A percentile compares a stretch with the other conserved stretches of the same genome.
Conservation (phyloP, 495 filamentous ascomycete genomes). For the Xylaria scruposa region DNA sequence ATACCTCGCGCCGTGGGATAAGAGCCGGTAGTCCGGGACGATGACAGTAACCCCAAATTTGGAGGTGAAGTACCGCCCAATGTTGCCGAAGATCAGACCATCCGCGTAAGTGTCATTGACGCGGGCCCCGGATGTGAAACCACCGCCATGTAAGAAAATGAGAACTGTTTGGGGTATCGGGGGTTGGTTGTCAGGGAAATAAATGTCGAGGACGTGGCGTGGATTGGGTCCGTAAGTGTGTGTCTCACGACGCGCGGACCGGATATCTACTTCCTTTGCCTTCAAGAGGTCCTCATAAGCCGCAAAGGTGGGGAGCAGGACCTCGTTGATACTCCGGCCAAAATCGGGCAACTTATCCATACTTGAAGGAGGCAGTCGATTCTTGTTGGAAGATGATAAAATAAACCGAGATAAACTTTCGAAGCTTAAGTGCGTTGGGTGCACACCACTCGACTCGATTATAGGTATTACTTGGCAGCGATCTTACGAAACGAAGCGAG, state of each 20-base stretch:
- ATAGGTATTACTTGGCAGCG: neutral
- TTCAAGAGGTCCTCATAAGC: conserved; percentile 44
- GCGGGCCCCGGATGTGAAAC: conserved; percentile 45
- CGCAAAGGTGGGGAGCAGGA: conserved; percentile 46
- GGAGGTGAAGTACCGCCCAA: conserved; percentile 52
- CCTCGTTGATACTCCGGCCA: conserved; percentile 42
- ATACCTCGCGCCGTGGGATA: conserved; percentile 47
- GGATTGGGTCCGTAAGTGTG: conserved; percentile 43
- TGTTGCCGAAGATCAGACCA: conserved; percentile 45
- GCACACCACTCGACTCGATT: neutral
- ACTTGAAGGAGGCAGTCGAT: neutral
- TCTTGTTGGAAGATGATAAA: neutral
- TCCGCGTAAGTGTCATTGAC: conserved; percentile 39
- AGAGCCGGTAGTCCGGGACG: conserved; percentile 49
- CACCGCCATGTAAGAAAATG: conserved; percentile 53
- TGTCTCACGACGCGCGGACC: conserved; percentile 40
- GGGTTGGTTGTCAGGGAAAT: conserved; percentile 35
- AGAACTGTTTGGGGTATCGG: conserved; percentile 38
- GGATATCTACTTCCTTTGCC: conserved; percentile 44
- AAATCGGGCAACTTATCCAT: conserved; percentile 49
- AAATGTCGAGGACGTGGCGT: conserved; percentile 52
- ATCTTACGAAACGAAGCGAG: neutral
- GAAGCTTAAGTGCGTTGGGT: neutral
- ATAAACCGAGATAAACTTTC: neutral
- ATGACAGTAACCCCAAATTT: conserved; percentile 44